Percentiles rank a stretch among this genome's conserved stretches.
Evolutionary conservation across 2,329 filamentous ascomycete genomes (phyloP).

Genomic region (Exophiala xenobiotica): DNA sequence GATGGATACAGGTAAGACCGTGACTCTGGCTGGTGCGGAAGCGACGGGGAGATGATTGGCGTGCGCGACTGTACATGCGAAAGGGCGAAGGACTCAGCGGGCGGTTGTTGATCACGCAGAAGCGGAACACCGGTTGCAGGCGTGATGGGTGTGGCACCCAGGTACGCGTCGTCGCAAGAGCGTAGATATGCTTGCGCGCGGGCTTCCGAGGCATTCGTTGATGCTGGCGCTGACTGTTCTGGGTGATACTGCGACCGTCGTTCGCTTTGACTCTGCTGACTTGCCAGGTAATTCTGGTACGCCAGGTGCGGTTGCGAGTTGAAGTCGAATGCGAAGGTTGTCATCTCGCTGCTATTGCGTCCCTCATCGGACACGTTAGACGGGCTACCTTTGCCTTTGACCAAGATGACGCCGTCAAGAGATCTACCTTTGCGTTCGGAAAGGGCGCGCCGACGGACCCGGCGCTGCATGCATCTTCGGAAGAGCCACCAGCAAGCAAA

Average conservation of each 20-base stretch:
- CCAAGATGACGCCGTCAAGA: slow-evolving; percentile 7
- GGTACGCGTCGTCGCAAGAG: slow-evolving; percentile 9
- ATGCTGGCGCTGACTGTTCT: slow-evolving; percentile 3
- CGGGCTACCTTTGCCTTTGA: slow-evolving; percentile 5
- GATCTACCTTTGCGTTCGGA: slow-evolving; percentile 9
- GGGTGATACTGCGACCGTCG: neutral
- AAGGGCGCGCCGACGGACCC: slow-evolving; percentile 5
- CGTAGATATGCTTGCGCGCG: slow-evolving; percentile 15
- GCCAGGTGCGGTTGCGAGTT: slow-evolving; percentile 17
- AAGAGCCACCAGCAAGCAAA: slow-evolving; percentile 23
- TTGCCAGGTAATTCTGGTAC: slow-evolving; percentile 13
- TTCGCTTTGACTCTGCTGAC: neutral
- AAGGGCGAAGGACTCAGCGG: neutral
- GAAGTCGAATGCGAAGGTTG: slow-evolving; percentile 20
- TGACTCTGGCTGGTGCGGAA: neutral
- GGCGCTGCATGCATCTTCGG: slow-evolving; percentile 15
- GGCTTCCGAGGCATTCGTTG: neutral
- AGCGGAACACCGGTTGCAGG: slow-evolving; percentile 19
- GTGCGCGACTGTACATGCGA: neutral
- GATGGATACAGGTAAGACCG: neutral
- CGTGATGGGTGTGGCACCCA: slow-evolving; percentile 9
- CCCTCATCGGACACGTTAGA: slow-evolving; percentile 1
- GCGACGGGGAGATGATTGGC: neutral
- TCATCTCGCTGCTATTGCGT: slow-evolving; percentile 12
- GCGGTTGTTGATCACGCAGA: slow-evolving; percentile 5